Base-by-base conservation (phyloP, 2,329 filamentous ascomycete genomes). In the Eutypella sp. region DNA sequence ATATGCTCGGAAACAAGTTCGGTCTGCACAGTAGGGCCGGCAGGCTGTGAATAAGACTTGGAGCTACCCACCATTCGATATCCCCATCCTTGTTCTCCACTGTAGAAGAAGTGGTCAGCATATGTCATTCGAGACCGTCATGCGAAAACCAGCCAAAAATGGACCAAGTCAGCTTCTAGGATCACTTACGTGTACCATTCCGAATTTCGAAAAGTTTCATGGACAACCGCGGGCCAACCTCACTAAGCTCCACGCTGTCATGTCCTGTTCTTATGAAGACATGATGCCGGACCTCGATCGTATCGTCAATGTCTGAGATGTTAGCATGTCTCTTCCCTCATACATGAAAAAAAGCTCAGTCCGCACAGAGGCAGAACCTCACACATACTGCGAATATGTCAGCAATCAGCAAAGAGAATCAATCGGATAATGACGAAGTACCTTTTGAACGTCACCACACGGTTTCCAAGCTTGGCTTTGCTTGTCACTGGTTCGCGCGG, bases 201-300 rank as follows among this genome's bases (percentile, higher is more conserved):
- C 91, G 79, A 50, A 99, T 96, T 71, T 97, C 89, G 62, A 97
- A 99, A 44, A 90, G 73, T 55, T 89, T 78, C 89, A 97, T 93
- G n/a, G 90, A 96, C 89, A 97, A 96, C 47, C 93, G 78, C 1
- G 93, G 93, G 0, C 92, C 90, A 42, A 95, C 89, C 65, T 96
- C 90, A 13, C 87, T 85, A 57, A 96, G 69, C 66, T 95, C 90
- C 3, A 97, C 89, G 47, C 85, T 88, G 61, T 95, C 84, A 62
- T 92, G 93, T 1, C 88, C 86, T 0, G 93, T 97, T 64, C 88
- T 85, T 16, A 99, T 92, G 62, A 96, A 99, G 2, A 99, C 91
- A 64, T 90, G 86, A 65, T 95, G 89, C 4, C 93, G 81, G 39
- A 99, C 87, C 68, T 99, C 92, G 43, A 97, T 95, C 49, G 87